Evolutionary conservation across 371 early-diverging fungal genomes (phyloP).

Genomic region (Actinomucor elegans): DNA sequence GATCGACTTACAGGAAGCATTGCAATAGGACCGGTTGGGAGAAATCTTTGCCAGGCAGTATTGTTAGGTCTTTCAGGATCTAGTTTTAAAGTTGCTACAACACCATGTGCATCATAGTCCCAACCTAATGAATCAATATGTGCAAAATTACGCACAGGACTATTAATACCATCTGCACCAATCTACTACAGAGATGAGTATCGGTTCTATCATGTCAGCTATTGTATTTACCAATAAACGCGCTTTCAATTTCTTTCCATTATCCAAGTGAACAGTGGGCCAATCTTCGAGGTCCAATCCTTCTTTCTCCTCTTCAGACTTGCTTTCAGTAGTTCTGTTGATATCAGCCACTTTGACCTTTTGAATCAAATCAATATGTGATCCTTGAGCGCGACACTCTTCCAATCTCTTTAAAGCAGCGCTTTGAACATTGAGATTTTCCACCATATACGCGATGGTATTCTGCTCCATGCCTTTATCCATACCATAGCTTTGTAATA

Average conservation of each 20-base stretch:
- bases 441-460: constrained; percentile 60
- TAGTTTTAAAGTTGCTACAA: constrained; percentile 85
- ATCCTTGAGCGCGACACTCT: constrained; percentile 32
- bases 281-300: constrained; percentile 55
- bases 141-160: constrained; percentile 82
- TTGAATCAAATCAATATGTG: constrained; percentile 53
- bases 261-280: constrained; percentile 62
- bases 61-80: constrained; percentile 46
- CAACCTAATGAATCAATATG: constrained; percentile 83
- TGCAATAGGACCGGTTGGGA: constrained; percentile 94
- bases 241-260: constrained; percentile 53
- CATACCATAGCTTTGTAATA: constrained; percentile 16
- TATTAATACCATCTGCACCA: constrained; percentile 93
- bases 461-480: constrained; percentile 1
- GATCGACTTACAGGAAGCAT: constrained; percentile 76
- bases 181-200: constrained; percentile 36
- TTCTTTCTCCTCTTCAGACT: background rate
- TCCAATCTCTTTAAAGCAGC: constrained; percentile 49
- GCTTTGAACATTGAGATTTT: constrained; percentile 51
- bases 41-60: constrained; percentile 92
- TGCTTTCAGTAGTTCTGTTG: constrained; percentile 5
- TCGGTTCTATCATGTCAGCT: background rate
- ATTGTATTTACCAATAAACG: constrained; percentile 51
- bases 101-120: constrained; percentile 85
- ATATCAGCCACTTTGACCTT: constrained; percentile 59